These are phyloP conservation scores for Metschnikowia reukaufii DNA, from an alignment of 805 yeast genomes.

Conservation along the genomic window DNA sequence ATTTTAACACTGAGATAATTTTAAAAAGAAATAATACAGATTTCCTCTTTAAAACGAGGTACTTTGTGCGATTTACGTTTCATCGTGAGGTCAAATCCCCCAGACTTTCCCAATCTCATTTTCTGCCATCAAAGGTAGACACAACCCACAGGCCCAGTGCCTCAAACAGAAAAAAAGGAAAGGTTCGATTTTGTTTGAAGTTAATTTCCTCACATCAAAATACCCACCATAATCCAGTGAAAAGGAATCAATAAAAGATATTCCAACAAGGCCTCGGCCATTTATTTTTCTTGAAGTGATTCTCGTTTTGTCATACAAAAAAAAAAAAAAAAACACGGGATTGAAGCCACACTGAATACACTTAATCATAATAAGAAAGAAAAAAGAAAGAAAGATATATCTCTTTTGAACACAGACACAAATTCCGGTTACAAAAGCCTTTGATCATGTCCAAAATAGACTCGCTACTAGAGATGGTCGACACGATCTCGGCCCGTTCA, in stretches of 20 bases:
- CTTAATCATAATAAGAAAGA: too few relatives aligned
- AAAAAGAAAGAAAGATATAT: not conserved
- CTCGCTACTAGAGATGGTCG: conserved; percentile 31
- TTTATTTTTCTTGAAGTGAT: too few relatives aligned
- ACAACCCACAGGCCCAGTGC: not conserved
- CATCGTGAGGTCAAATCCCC: not conserved
- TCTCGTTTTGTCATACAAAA: too few relatives aligned
- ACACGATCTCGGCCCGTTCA: conserved; percentile 31
- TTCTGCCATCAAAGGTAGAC: not conserved
- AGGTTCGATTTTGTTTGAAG: not conserved
- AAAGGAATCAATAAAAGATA: too few relatives aligned
- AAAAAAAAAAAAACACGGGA: too few relatives aligned
- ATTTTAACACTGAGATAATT: too few relatives aligned
- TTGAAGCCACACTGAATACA: too few relatives aligned
- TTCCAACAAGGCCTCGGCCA: too few relatives aligned
- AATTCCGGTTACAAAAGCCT: not conserved
- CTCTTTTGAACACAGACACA: not conserved
- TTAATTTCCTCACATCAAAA: too few relatives aligned
- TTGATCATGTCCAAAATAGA: conserved; percentile 25
- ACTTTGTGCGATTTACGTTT: not conserved
- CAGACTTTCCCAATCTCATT: not conserved
- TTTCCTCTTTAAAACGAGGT: not conserved
- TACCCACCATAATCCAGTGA: too few relatives aligned
- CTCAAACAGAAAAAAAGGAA: not conserved
- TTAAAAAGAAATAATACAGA: too few relatives aligned